A percentile compares a stretch with the other conserved stretches of the same genome.
Conservation (phyloP, 1,139 yeast genomes). For the Debaryomyces udenii region DNA sequence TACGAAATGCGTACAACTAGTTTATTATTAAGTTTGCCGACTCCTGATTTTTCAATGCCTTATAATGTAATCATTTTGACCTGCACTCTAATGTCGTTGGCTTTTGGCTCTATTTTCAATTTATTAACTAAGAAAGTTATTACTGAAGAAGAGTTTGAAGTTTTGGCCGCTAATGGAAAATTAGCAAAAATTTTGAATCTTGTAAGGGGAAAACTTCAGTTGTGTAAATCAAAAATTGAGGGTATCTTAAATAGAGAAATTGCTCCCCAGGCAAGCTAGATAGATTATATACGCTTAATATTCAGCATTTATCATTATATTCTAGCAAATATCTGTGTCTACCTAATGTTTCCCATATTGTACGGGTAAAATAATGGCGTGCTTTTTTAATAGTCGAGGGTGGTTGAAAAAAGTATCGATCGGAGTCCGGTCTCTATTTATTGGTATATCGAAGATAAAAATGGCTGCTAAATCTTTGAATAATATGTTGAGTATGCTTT, state of each 20-base stretch:
- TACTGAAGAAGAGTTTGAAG: constrained; percentile 75
- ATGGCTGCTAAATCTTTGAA: too few relatives aligned
- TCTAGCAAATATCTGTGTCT: too few relatives aligned
- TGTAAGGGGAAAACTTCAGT: constrained; percentile 15
- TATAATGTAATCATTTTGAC: constrained; percentile 94
- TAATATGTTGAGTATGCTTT: too few relatives aligned
- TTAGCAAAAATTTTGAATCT: constrained; percentile 21
- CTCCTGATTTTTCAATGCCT: constrained; percentile 99
- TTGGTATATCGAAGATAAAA: too few relatives aligned
- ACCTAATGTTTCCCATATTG: too few relatives aligned
- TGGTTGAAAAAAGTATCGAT: too few relatives aligned
- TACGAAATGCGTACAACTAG: constrained; percentile 84
- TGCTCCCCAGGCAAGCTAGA: background rate
- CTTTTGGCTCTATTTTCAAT: constrained; percentile 87
- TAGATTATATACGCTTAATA: background rate
- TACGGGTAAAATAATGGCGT: too few relatives aligned
- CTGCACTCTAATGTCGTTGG: constrained; percentile 89
- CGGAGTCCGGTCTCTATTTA: too few relatives aligned
- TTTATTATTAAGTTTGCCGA: constrained; percentile 80
- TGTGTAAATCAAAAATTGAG: background rate
- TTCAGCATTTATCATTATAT: too few relatives aligned
- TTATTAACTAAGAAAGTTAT: constrained; percentile 74
- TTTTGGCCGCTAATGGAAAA: constrained; percentile 28
- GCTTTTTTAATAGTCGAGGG: too few relatives aligned
- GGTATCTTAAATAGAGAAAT: too few relatives aligned